These are phyloP conservation scores for Agrostemma githago DNA, from an alignment of 148 eudicot genomes.

Conservation along the genomic window DNA sequence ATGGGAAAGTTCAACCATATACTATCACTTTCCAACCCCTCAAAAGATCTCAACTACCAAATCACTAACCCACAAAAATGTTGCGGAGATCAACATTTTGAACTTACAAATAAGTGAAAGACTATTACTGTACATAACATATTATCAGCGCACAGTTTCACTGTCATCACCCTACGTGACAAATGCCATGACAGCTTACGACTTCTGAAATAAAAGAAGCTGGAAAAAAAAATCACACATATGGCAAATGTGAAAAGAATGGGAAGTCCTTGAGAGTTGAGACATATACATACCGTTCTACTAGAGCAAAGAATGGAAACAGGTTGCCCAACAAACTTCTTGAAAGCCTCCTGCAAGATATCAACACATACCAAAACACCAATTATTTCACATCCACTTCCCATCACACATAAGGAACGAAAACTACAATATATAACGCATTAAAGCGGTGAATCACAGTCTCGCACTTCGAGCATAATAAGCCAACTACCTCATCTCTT, in stretches of 20 bases:
- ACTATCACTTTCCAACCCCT: not conserved
- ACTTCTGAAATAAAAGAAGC: not conserved
- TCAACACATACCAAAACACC: not conserved
- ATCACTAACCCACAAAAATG: not conserved
- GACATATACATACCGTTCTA: conserved; percentile 58
- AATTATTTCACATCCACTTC: not conserved
- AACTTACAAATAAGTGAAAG: not conserved
- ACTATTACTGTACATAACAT: not conserved
- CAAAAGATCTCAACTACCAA: not conserved
- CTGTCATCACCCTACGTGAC: not conserved
- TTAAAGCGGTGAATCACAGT: not conserved
- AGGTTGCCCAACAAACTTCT: conserved; percentile 83
- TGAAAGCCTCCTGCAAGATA: conserved; percentile 73
- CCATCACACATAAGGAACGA: not conserved
- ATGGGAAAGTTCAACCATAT: not conserved
- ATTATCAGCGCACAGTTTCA: not conserved
- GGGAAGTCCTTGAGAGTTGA: too few species aligned
- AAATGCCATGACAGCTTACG: not conserved
- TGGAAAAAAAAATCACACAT: not conserved
- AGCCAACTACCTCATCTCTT: not conserved
- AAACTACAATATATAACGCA: not conserved
- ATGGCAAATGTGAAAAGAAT: not conserved
- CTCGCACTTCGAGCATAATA: not conserved
- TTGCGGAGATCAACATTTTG: not conserved
- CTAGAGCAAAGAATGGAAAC: conserved; percentile 86